phyloP scores from a whole-genome alignment of 2,329 filamentous ascomycete species.

The Ophiostoma sp. region DNA sequence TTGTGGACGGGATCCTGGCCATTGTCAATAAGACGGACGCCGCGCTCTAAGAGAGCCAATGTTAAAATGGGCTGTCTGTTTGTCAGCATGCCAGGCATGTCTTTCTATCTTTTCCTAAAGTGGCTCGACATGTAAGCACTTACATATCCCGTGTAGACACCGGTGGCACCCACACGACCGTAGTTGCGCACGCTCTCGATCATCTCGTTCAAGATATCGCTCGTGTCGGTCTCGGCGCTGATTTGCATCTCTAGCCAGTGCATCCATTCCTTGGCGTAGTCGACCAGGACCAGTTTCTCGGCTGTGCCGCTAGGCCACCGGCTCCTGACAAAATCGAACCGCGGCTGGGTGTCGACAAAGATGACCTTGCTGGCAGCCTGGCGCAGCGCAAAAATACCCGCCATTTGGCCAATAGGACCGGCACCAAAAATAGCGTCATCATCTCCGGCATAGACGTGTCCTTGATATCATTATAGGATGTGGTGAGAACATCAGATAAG shows the following conservation, averaged over 20 bases:
- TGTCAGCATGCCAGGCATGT: neutral
- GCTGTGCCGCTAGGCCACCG: constrained; percentile 49
- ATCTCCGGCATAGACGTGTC: constrained; percentile 79
- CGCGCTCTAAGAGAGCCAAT: constrained; percentile 79
- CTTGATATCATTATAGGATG: constrained; percentile 75
- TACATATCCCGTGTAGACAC: constrained; percentile 59
- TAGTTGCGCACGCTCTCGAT: constrained; percentile 66
- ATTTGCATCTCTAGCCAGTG: constrained; percentile 54
- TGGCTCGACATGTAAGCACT: constrained; percentile 29
- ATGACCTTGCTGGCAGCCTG: constrained; percentile 72
- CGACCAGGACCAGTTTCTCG: constrained; percentile 59
- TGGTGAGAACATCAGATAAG: constrained; percentile 73
- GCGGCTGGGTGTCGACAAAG: constrained; percentile 67
- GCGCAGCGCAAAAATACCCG: constrained; percentile 66
- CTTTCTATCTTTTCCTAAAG: neutral
- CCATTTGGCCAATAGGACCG: constrained; percentile 83
- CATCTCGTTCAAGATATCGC: constrained; percentile 76
- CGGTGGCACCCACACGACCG: constrained; percentile 71
- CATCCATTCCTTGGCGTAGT: constrained; percentile 61
- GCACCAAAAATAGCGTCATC: constrained; percentile 80
- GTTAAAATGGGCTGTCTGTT: constrained; percentile 72
- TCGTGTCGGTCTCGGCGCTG: constrained; percentile 78
- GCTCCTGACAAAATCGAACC: constrained; percentile 62
- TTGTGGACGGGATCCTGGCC: constrained; percentile 69
- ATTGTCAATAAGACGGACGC: constrained; percentile 69